Percentiles rank a stretch among this genome's conserved stretches.
Conservation (phyloP, 2,329 filamentous ascomycete genomes). For the Apiospora malaysiana region DNA sequence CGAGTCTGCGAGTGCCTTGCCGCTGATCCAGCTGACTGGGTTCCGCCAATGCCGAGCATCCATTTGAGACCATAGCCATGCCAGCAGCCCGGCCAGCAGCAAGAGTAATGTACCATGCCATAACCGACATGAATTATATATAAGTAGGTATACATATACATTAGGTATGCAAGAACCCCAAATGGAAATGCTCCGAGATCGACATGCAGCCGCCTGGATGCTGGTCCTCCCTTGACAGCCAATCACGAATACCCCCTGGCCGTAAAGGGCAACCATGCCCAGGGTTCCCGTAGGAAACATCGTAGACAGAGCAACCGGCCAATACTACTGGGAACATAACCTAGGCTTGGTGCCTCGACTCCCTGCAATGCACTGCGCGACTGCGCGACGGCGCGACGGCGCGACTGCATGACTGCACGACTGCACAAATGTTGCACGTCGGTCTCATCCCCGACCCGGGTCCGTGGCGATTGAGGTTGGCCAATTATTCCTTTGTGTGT, state of each 20-base stretch:
- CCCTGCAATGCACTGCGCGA: not conserved
- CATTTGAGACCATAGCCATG: not conserved
- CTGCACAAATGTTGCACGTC: not conserved
- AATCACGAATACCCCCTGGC: constrained; percentile 11
- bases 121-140: not conserved
- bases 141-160: not conserved
- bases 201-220: constrained; percentile 13
- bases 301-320: not conserved
- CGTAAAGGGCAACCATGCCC: not conserved
- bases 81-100: not conserved
- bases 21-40: constrained; percentile 11
- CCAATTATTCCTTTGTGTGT: not conserved
- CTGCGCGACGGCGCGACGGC: too few species aligned
- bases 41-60: not conserved
- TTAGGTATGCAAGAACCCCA: not conserved
- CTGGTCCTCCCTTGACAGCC: constrained; percentile 13
- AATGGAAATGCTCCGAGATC: constrained; percentile 19
- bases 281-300: not conserved
- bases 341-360: too few species aligned
- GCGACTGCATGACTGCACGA: too few species aligned
- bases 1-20: too few species aligned
- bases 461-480: constrained; percentile 6
- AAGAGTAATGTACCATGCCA: constrained; percentile 5
- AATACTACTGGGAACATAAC: not conserved
- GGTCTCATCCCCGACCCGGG: constrained; percentile 4